Evolutionary conservation across 345 rosid genomes (phyloP), one percentile per base, ranked within the genome.

Genomic region (Dipteronia dyeriana): DNA sequence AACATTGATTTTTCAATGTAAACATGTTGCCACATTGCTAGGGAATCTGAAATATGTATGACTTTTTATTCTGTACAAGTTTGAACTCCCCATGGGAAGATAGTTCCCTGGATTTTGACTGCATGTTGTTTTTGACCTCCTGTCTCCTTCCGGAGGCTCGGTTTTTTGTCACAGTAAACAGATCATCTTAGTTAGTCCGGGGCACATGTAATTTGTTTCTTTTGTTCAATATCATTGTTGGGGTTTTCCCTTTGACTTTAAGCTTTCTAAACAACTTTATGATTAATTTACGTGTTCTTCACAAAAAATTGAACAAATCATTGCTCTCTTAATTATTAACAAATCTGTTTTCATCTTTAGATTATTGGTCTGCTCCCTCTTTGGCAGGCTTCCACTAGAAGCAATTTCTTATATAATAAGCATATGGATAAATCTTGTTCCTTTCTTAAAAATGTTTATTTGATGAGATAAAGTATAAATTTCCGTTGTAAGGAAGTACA

Each of bases 61-160:
- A n/a, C n/a, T n/a, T n/a, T n/a, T n/a, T n/a, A n/a, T n/a, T n/a
- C n/a, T n/a, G n/a, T n/a, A 9, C 73, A 56, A 60, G 29, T 69
- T 75, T 59, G 26, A 26, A 38, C 13, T 56, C 69, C 51, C 54
- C 26, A 1, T 22, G 23, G 9, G 1, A 47, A 54, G 49, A 23
- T 62, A 59, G 43, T 45, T 71, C 51, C 22, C 14, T 39, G 59
- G 70, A 49, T 23, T 63, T 17, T 49, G 66, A 59, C 57, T 53
- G 25, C 34, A 7, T 76, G 63, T 41, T 66, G 74, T 76, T 78
- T 56, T 71, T 57, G 45, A 71, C 63, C 1, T 47, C 64, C 51
- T 65, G 25, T 34, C 45, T 26, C 41, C 5, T 71, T 16, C 68
- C 63, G 9, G 68, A 39, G 70, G 64, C 38, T 34, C 64, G 22